These are phyloP conservation scores for Pythium oligandrum DNA, from an alignment of 352 stramenopile species.

Conservation along the genomic window DNA sequence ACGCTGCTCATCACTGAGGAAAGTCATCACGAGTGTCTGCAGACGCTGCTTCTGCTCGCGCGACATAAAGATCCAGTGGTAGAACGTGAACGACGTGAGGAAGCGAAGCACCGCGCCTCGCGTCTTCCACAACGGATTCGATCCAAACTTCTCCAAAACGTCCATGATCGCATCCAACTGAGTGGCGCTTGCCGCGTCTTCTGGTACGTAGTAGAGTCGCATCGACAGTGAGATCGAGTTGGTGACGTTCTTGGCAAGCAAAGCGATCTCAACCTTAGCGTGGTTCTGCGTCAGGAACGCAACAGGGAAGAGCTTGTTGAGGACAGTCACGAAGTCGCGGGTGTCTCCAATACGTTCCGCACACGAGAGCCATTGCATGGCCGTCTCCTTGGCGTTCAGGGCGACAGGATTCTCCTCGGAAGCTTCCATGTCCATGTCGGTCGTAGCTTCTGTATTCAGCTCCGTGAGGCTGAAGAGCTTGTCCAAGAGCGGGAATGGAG, in stretches of 20 bases:
- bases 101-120: slow-evolving; percentile 68
- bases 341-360: slow-evolving; percentile 48
- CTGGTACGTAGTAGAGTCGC: slow-evolving; percentile 30
- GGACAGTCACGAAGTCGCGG: slow-evolving; percentile 31
- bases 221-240: slow-evolving; percentile 56
- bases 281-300: slow-evolving; percentile 65
- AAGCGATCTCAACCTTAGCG: slow-evolving; percentile 58
- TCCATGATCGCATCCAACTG: slow-evolving; percentile 26
- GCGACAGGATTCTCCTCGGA: slow-evolving; percentile 15
- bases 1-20: slow-evolving; percentile 64
- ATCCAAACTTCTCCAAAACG: slow-evolving; percentile 36
- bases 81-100: slow-evolving; percentile 68
- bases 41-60: slow-evolving; percentile 34
- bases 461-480: slow-evolving; percentile 10
- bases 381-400: slow-evolving; percentile 56
- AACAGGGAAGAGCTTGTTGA: slow-evolving; percentile 51
- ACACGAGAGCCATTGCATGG: slow-evolving; percentile 62
- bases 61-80: slow-evolving; percentile 62
- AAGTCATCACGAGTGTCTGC: slow-evolving; percentile 40
- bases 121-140: slow-evolving; percentile 56
- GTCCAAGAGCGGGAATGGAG: slow-evolving; percentile 1
- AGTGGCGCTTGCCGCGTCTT: slow-evolving; percentile 1
- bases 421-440: slow-evolving; percentile 4
- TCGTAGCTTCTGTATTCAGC: slow-evolving; percentile 2
- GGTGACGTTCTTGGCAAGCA: slow-evolving; percentile 55